phyloP scores from a whole-genome alignment of 208 protist species.

The Phytomonas sp. region DNA sequence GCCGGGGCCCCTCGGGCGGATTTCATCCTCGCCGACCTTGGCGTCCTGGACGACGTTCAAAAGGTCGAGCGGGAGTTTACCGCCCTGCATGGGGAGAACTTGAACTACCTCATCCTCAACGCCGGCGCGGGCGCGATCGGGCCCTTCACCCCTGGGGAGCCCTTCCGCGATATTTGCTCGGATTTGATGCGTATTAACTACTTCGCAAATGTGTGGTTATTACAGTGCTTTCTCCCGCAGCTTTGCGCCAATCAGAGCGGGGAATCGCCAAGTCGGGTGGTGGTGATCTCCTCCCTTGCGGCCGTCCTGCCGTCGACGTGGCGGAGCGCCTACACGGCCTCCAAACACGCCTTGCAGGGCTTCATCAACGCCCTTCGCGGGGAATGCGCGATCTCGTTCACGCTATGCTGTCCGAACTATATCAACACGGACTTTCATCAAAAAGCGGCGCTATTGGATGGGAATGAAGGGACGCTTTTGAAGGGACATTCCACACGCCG shows the following conservation, averaged over 20 bases:
- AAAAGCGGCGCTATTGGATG: slow-evolving; percentile 31
- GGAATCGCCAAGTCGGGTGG: slow-evolving; percentile 38
- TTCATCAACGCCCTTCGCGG: slow-evolving; percentile 83
- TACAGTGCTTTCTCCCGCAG: slow-evolving; percentile 56
- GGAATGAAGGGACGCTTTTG: slow-evolving; percentile 6
- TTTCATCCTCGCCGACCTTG: slow-evolving; percentile 57
- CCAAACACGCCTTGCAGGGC: slow-evolving; percentile 83
- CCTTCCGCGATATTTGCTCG: slow-evolving; percentile 44
- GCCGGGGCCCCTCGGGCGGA: slow-evolving; percentile 42
- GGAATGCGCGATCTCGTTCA: slow-evolving; percentile 62
- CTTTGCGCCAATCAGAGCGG: slow-evolving; percentile 29
- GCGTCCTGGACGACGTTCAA: slow-evolving; percentile 25
- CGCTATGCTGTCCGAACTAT: slow-evolving; percentile 76
- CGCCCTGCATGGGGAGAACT: background rate
- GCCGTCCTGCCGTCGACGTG: slow-evolving; percentile 69
- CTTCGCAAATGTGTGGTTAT: slow-evolving; percentile 70
- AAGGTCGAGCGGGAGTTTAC: slow-evolving; percentile 13
- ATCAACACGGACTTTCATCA: slow-evolving; percentile 82
- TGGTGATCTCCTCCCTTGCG: slow-evolving; percentile 73
- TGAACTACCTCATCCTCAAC: slow-evolving; percentile 77
- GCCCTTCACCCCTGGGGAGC: slow-evolving; percentile 40
- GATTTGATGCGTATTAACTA: slow-evolving; percentile 86
- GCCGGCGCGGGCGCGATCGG: slow-evolving; percentile 71
- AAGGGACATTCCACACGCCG: slow-evolving; percentile 24
- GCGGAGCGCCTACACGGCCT: slow-evolving; percentile 70